Evolutionary conservation across 225 moss, liverwort and hornwort species (phyloP), one percentile per base, ranked within the genome.

Genomic region (Marchantia polymorpha): DNA sequence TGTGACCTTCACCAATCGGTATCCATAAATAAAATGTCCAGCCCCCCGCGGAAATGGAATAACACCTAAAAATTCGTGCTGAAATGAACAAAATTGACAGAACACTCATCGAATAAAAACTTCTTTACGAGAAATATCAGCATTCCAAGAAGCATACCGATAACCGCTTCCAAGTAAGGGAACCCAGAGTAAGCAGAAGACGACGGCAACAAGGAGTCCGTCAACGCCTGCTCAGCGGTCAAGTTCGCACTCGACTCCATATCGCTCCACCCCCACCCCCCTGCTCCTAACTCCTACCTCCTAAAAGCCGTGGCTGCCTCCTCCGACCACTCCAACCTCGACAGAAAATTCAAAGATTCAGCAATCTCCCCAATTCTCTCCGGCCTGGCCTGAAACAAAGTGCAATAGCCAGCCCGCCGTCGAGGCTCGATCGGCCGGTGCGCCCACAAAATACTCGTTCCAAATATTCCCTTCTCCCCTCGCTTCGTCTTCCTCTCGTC

Each of bases 101-200:
- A 69, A 20, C 39, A 39, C 12, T 13, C 0, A 10, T 11, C 10
- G 8, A 76, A 64, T 39, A 14, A 49, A 55, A 64, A 16, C 49
- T 46, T 7, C 22, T 10, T n/a, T 22, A 5, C 20, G 15, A 56
- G 12, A 19, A 64, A 7, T 47, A 22, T 63, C 19, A 11, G 59
- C 10, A 52, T 47, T 70, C 52, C 63, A 71, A 59, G 25, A 46
- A 63, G 49, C 85, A 27, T 79, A 85, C 85, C 85, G 10, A 83
- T 53, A 56, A 86, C 86, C 12, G 82, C 80, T 78, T 83, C 80
- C 51, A 86, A 67, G 52, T 86, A 86, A 17, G 86, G 83, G 51
- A 83, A 86, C 8, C 65, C 52, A 17, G 73, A 77, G 68, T 68
- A 59, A 63, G 80, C 69, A 50, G 73, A 73, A 56, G 58, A 48